Conservation (phyloP, 306 rosid species). For the Rosa chinensis region DNA sequence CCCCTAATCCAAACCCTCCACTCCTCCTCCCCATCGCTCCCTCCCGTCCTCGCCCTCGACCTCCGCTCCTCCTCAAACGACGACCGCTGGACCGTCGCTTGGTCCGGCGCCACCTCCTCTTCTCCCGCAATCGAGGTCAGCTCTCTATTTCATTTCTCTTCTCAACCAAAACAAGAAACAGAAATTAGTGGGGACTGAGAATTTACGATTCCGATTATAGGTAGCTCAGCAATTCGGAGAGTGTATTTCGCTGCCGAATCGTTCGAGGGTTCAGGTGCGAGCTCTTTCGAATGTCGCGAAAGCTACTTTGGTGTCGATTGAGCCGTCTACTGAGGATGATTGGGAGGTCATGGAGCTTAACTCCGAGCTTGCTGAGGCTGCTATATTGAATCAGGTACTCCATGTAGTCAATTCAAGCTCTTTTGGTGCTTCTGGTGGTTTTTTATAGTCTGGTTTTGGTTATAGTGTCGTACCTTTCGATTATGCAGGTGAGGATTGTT, state of each 20-base stretch:
- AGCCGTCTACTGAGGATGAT: slow-evolving; percentile 82
- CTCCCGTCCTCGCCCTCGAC: slow-evolving; percentile 63
- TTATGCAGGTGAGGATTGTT: slow-evolving; percentile 73
- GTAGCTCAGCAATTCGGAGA: slow-evolving; percentile 80
- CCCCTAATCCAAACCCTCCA: slow-evolving; percentile 70
- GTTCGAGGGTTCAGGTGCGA: slow-evolving; percentile 56
- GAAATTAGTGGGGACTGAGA: background rate
- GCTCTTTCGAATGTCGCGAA: slow-evolving; percentile 56
- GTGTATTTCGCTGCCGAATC: slow-evolving; percentile 64
- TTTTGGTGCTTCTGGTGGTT: background rate
- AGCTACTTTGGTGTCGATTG: slow-evolving; percentile 65
- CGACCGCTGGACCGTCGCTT: slow-evolving; percentile 62
- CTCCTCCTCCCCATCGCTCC: slow-evolving; percentile 47
- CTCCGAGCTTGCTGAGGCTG: slow-evolving; percentile 76
- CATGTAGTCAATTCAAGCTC: background rate
- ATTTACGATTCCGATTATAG: slow-evolving; percentile 27
- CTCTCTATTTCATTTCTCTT: background rate
- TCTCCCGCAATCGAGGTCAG: slow-evolving; percentile 70
- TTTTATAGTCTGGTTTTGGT: background rate
- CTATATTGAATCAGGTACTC: slow-evolving; percentile 73
- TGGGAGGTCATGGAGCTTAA: slow-evolving; percentile 96
- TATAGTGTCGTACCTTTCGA: background rate
- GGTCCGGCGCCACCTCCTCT: slow-evolving; percentile 90
- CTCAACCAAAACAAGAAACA: too few species aligned
- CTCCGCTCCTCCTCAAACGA: slow-evolving; percentile 54